Percentiles rank a stretch among this genome's conserved stretches.
Evolutionary conservation across 768 basidiomycete species (phyloP).

Genomic region (Agaricus subrufescens): DNA sequence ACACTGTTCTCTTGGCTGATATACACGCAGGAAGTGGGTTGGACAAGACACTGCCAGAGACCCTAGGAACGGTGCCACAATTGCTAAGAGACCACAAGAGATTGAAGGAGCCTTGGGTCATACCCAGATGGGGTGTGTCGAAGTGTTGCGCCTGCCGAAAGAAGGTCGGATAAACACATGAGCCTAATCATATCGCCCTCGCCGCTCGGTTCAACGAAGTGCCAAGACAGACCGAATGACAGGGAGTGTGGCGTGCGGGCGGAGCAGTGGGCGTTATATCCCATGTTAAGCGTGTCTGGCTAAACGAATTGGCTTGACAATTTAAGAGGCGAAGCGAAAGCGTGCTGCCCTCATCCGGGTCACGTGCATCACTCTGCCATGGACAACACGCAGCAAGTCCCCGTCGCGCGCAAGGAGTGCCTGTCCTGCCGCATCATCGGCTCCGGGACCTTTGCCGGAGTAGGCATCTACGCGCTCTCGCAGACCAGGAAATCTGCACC

Average conservation of each 20-base stretch:
- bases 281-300: neutral
- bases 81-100: no score
- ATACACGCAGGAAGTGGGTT: neutral
- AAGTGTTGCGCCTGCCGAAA: neutral
- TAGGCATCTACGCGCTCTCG: slow-evolving; percentile 65
- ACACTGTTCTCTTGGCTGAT: neutral
- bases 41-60: neutral
- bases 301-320: neutral
- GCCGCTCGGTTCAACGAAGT: neutral
- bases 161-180: slow-evolving; percentile 7
- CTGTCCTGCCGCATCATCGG: slow-evolving; percentile 69
- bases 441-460: slow-evolving; percentile 54
- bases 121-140: neutral
- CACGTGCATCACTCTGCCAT: neutral
- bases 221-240: neutral
- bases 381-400: neutral
- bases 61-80: no score
- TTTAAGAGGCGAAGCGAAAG: neutral
- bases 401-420: slow-evolving; percentile 41
- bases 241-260: neutral
- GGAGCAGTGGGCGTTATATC: neutral
- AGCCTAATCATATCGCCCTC: slow-evolving; percentile 4
- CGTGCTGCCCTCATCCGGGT: no score
- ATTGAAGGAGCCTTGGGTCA: no score
- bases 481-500: slow-evolving; percentile 60